Conservation (phyloP, 495 filamentous ascomycete species). For the Penicillium manginii region DNA sequence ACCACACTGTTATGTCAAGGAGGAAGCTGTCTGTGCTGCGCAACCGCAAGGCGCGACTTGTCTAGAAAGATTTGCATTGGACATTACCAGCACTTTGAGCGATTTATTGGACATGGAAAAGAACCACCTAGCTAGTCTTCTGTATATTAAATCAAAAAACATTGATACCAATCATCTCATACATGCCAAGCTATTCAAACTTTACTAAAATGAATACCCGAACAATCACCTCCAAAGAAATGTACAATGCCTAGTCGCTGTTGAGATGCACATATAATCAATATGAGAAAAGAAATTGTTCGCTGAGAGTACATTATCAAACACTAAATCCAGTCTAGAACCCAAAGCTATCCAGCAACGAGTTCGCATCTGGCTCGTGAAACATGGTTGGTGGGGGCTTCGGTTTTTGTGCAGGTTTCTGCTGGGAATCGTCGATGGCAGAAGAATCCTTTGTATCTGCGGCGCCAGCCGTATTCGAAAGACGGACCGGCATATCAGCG, state of each 20-base stretch:
- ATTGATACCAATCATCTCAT: slow-evolving; percentile 5
- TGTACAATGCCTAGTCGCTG: slow-evolving; percentile 13
- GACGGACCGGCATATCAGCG: slow-evolving; percentile 66
- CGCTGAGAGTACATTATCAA: slow-evolving; percentile 9
- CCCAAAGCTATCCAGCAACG: slow-evolving; percentile 78
- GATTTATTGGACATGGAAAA: slow-evolving; percentile 11
- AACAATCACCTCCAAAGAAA: neutral
- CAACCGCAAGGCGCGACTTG: slow-evolving; percentile 20
- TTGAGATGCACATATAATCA: slow-evolving; percentile 10
- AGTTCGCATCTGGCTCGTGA: slow-evolving; percentile 87
- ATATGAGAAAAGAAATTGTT: slow-evolving; percentile 4
- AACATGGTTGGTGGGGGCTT: slow-evolving; percentile 80
- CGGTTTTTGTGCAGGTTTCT: slow-evolving; percentile 47
- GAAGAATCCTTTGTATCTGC: slow-evolving; percentile 25
- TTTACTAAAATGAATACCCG: neutral
- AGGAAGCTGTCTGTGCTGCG: slow-evolving; percentile 30
- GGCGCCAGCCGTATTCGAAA: slow-evolving; percentile 22
- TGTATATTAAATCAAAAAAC: slow-evolving; percentile 17
- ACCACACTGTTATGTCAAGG: slow-evolving; percentile 21
- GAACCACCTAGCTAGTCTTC: neutral
- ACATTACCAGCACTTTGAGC: neutral
- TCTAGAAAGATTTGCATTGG: slow-evolving; percentile 7
- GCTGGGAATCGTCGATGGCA: slow-evolving; percentile 10
- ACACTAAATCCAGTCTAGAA: slow-evolving; percentile 43
- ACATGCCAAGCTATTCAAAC: too few species aligned